These are phyloP conservation scores for Phaeosphaeria sp. DNA, from an alignment of 2,329 filamentous ascomycete species.

Conservation along the genomic window DNA sequence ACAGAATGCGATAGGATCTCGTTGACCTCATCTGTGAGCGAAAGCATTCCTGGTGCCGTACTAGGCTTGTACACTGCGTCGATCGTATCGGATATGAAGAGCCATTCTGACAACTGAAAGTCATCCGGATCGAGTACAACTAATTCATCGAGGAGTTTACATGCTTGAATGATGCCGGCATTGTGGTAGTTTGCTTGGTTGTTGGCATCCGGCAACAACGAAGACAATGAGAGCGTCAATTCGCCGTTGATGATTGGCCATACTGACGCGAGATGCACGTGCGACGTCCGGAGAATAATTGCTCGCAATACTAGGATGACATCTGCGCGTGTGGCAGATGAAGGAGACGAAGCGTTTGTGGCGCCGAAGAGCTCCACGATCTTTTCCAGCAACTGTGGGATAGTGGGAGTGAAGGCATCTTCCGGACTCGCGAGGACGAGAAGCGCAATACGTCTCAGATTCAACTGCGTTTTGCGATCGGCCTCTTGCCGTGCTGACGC, in stretches of 20 bases:
- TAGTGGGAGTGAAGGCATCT: constrained; percentile 80
- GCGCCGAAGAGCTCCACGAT: constrained; percentile 85
- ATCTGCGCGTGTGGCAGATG: constrained; percentile 85
- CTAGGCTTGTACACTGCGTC: constrained; percentile 88
- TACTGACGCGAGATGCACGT: constrained; percentile 79
- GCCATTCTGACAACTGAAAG: constrained; percentile 98
- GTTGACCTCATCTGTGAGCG: constrained; percentile 83
- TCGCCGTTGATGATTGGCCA: constrained; percentile 93
- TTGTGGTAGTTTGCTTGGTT: constrained; percentile 79
- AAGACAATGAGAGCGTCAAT: constrained; percentile 78
- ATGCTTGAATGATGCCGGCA: constrained; percentile 81
- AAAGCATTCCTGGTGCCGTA: constrained; percentile 68
- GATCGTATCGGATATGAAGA: constrained; percentile 95
- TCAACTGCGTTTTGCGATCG: constrained; percentile 90
- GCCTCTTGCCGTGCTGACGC: constrained; percentile 93
- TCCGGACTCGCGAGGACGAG: constrained; percentile 77
- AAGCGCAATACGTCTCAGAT: constrained; percentile 80
- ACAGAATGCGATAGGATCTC: constrained; percentile 65
- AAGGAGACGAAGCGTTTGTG: constrained; percentile 87
- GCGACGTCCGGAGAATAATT: constrained; percentile 77
- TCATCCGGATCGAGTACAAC: constrained; percentile 88
- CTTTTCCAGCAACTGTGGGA: constrained; percentile 78
- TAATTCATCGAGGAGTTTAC: constrained; percentile 90
- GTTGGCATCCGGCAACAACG: constrained; percentile 72
- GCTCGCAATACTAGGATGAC: constrained; percentile 88